A percentile compares a stretch with the other conserved stretches of the same genome.
phyloP scores from a whole-genome alignment of 352 stramenopile species.

The Hyaloperonospora brassicae region DNA sequence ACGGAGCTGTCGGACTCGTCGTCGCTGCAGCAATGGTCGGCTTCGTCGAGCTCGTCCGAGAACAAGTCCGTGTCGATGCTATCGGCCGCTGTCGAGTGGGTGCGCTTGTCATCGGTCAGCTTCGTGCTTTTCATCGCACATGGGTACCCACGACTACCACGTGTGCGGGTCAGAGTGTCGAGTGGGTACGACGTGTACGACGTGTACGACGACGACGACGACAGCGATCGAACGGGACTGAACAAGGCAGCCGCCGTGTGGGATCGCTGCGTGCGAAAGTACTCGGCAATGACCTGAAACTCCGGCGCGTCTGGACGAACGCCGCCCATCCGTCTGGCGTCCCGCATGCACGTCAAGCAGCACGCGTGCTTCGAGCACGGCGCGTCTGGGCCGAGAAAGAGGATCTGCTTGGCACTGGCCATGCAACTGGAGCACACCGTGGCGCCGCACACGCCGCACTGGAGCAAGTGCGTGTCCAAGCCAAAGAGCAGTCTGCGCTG shows the following conservation, averaged over 20 bases:
- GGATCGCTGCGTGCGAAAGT: conserved; percentile 8
- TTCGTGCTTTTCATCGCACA: conserved; percentile 5
- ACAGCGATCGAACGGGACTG: conserved; percentile 6
- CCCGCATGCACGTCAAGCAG: conserved; percentile 28
- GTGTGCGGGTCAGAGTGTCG: conserved; percentile 15
- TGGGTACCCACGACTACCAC: conserved; percentile 2
- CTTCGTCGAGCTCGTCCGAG: conserved; percentile 28
- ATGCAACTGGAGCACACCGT: conserved; percentile 29
- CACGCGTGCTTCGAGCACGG: conserved; percentile 18
- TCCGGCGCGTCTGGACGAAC: conserved; percentile 15
- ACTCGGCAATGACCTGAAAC: conserved; percentile 27
- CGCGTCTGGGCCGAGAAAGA: conserved; percentile 18
- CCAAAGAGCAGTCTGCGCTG: conserved; percentile 10
- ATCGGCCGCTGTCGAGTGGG: conserved; percentile 20
- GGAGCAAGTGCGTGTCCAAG: conserved; percentile 16
- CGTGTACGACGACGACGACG: conserved; percentile 1
- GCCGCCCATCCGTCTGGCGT: conserved; percentile 20
- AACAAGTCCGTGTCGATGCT: conserved; percentile 18
- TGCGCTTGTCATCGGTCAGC: conserved; percentile 10
- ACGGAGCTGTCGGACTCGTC: conserved; percentile 17
- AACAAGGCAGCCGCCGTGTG: background rate
- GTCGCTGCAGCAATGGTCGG: conserved; percentile 26
- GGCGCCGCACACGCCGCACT: conserved; percentile 20
- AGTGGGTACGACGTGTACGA: conserved; percentile 6
- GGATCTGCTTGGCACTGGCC: conserved; percentile 19